Evolutionary conservation across 306 rosid species (phyloP), one percentile per base, ranked within the genome.

Genomic region (Betula pendula): DNA sequence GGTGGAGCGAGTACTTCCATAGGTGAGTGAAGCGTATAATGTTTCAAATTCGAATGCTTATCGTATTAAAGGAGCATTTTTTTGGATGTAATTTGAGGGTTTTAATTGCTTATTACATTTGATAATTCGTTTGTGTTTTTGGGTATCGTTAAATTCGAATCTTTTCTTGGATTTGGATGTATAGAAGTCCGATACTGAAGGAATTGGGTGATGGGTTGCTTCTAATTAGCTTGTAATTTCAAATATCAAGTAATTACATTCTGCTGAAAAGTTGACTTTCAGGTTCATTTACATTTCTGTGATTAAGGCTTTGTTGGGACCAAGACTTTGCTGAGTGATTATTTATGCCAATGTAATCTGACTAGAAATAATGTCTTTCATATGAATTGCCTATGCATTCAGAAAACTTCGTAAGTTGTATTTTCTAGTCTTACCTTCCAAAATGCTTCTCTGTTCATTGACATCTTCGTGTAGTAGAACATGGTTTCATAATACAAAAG

Each of bases 1-100:
- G 99, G 98, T 77, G 99, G 99, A 68, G 53, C 84, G 74, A 96
- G 98, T 62, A 96, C 97, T 80, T 96, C 99, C 73, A 7, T 96
- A 44, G 99, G 99, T 96, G 56, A 19, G 82, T 65, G 16, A n/a
- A 33, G 42, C 51, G 56, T 22, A 10, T 52, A 43, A 19, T 59
- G 48, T 43, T 44, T 72, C 45, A n/a, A 20, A 29, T 8, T 42
- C 31, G 2, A 62, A 25, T 16, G 58, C 0, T 4, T 40, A 38
- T 65, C 24, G 4, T 19, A 40, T 0, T 49, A 55, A 35, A 42
- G 58, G 66, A 52, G 33, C 73, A 70, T 51, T 70, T 13, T 20
- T 20, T 27, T 31, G 16, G 60, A 45, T 66, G 35, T 19, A 16
- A 33, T 70, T 38, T 70, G 38, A 45, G 4, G 75, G 60, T 14